Conservation (phyloP, 139 green algal genomes). For the Coccomyxa sp. region DNA sequence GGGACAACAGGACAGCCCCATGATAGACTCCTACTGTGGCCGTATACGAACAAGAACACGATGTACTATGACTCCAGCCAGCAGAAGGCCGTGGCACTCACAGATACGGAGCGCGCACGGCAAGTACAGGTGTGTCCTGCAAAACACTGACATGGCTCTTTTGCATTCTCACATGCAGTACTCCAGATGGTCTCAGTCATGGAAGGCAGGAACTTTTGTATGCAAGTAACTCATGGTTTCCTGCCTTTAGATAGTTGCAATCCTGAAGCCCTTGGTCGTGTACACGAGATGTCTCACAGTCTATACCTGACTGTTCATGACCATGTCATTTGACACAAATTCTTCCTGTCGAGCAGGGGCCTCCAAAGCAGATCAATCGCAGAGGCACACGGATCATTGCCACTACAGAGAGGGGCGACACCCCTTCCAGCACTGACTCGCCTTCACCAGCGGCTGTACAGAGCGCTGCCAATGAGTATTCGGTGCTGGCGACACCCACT, state of each 20-base stretch:
- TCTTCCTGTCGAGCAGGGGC: constrained; percentile 22
- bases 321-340: background rate
- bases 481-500: constrained; percentile 39
- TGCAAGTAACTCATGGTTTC: background rate
- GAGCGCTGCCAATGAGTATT: constrained; percentile 16
- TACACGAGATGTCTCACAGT: background rate
- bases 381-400: background rate
- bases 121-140: constrained; percentile 18
- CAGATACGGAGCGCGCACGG: constrained; percentile 42
- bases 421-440: background rate
- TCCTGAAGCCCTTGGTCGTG: background rate
- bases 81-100: constrained; percentile 33
- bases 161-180: background rate
- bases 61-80: constrained; percentile 66
- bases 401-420: background rate
- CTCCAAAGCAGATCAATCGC: constrained; percentile 57
- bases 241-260: background rate
- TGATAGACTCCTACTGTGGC: constrained; percentile 45
- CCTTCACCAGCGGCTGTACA: background rate
- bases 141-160: too few species aligned
- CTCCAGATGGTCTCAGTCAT: too few species aligned
- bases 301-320: background rate
- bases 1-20: constrained; percentile 62
- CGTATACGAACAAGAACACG: constrained; percentile 53
- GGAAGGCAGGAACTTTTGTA: background rate